Conservation (phyloP, 306 rosid genomes). For the Ziziphus jujuba region DNA sequence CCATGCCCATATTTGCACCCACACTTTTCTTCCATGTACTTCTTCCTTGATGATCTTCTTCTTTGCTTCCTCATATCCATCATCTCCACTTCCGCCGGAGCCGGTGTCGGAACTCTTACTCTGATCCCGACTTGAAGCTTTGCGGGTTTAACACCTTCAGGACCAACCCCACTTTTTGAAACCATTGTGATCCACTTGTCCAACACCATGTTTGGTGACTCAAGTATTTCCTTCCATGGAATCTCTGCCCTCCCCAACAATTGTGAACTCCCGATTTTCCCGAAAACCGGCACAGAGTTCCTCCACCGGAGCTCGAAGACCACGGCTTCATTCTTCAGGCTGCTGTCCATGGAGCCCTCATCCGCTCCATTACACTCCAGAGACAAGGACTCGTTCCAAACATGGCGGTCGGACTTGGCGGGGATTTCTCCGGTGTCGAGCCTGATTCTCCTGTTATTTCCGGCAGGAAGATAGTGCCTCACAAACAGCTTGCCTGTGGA, state of each 20-base stretch:
- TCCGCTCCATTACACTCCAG: conserved; percentile 60
- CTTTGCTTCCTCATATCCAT: conserved; percentile 24
- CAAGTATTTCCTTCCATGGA: conserved; percentile 60
- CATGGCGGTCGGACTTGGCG: conserved; percentile 28
- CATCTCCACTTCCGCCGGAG: conserved; percentile 9
- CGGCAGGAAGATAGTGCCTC: conserved; percentile 54
- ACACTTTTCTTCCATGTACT: conserved; percentile 42
- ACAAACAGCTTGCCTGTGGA: conserved; percentile 46
- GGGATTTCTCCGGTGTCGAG: conserved; percentile 50
- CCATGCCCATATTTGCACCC: conserved; percentile 58
- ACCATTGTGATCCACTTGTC: conserved; percentile 63
- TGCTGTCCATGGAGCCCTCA: conserved; percentile 39
- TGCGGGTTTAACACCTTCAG: conserved; percentile 22
- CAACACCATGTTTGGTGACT: conserved; percentile 57
- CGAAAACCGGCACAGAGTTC: conserved; percentile 35
- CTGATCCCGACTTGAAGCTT: conserved; percentile 56
- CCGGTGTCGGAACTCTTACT: conserved; percentile 19
- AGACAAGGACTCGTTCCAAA: conserved; percentile 67
- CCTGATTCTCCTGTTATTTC: conserved; percentile 41
- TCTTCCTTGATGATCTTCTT: neutral
- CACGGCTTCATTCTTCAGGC: conserved; percentile 49
- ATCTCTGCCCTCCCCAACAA: conserved; percentile 65
- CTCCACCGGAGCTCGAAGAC: conserved; percentile 69
- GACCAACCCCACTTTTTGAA: conserved; percentile 16
- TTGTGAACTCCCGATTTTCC: conserved; percentile 50